Conservation (phyloP, 2,329 filamentous ascomycete species). For the Colletotrichum sansevieriae region DNA sequence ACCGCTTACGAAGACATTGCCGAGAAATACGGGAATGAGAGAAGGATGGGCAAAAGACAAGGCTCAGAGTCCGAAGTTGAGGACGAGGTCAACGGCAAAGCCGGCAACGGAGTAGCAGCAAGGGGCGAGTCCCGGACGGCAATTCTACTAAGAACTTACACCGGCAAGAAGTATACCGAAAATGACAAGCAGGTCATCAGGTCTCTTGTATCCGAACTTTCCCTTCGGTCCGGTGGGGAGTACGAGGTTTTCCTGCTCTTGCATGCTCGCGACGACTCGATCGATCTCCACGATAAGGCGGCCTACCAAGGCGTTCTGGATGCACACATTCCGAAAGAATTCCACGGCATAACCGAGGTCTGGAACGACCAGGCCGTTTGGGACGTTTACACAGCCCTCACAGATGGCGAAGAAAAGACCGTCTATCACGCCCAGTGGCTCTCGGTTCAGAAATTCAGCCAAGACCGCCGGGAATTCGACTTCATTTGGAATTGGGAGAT, state of each 20-base stretch:
- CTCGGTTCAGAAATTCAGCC: constrained; percentile 80
- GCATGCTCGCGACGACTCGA: constrained; percentile 76
- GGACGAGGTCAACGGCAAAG: background rate
- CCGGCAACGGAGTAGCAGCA: background rate
- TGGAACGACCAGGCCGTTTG: constrained; percentile 83
- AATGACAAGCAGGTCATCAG: constrained; percentile 85
- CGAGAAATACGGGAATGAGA: constrained; percentile 32
- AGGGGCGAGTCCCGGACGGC: constrained; percentile 68
- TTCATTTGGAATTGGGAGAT: constrained; percentile 92
- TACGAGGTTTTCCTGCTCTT: constrained; percentile 86
- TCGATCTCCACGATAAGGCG: constrained; percentile 67
- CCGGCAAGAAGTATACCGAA: constrained; percentile 79
- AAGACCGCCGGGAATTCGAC: constrained; percentile 83
- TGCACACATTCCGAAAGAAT: constrained; percentile 76
- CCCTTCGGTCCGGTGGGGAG: constrained; percentile 82
- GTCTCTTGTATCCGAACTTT: constrained; percentile 82
- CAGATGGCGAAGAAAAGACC: constrained; percentile 66
- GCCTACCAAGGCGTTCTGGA: constrained; percentile 72
- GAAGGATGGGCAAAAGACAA: constrained; percentile 29
- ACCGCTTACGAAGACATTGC: constrained; percentile 50
- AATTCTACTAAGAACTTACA: constrained; percentile 81
- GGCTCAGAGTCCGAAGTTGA: background rate
- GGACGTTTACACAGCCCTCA: constrained; percentile 81
- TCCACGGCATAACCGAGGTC: constrained; percentile 77
- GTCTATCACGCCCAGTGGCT: constrained; percentile 77